Evolutionary conservation across 2,329 filamentous ascomycete genomes (phyloP).

Genomic region (Ascomycota sp.): DNA sequence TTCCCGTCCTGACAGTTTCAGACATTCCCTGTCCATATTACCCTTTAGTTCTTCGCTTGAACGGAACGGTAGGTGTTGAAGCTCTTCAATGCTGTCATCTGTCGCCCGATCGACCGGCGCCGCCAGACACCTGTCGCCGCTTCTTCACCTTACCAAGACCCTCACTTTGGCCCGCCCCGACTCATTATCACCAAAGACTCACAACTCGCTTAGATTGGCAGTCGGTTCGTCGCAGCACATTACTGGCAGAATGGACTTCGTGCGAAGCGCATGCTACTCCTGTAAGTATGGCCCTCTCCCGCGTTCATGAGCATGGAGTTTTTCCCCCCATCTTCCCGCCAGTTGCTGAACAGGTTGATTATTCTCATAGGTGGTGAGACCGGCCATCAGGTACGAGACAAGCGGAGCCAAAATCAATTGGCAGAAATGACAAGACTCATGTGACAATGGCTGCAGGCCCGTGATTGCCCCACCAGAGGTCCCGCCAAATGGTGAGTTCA

Average conservation of each 20-base stretch:
- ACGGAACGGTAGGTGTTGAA: no score
- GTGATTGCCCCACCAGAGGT: conserved; percentile 68
- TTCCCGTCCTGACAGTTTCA: no score
- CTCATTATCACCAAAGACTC: no score
- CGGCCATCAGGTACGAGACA: conserved; percentile 51
- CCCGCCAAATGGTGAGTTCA: conserved; percentile 53
- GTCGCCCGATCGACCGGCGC: no score
- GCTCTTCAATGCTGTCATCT: no score
- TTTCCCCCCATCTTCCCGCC: neutral
- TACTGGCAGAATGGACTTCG: conserved; percentile 18
- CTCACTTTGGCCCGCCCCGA: no score
- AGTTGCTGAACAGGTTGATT: neutral
- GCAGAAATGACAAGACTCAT: neutral
- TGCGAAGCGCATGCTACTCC: conserved; percentile 27
- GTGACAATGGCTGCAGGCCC: conserved; percentile 30
- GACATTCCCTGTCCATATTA: no score
- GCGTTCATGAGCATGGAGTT: neutral
- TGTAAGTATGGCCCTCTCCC: conserved; percentile 15
- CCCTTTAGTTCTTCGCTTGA: no score
- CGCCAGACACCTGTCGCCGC: no score
- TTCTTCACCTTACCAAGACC: no score
- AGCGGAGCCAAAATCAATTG: neutral
- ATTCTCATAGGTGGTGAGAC: conserved; percentile 43
- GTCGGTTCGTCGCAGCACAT: no score
- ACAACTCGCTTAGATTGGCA: no score